A percentile compares a stretch with the other conserved stretches of the same genome.
Evolutionary conservation across 768 basidiomycete species (phyloP).

Genomic region (Leucocoprinus leucothites): DNA sequence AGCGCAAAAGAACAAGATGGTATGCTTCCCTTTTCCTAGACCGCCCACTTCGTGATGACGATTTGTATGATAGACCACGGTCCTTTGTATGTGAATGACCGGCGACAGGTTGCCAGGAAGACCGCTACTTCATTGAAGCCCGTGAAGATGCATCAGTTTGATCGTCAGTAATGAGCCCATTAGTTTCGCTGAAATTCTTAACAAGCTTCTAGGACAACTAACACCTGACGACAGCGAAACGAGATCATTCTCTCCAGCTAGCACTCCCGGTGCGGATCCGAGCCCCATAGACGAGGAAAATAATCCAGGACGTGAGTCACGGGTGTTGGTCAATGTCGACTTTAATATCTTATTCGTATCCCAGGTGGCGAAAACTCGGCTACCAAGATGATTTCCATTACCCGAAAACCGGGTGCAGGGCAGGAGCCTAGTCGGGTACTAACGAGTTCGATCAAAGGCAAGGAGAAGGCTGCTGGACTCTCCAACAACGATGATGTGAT

Average conservation of each 20-base stretch:
- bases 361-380: not conserved
- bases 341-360: not conserved
- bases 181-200: not conserved
- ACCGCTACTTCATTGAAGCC: not conserved
- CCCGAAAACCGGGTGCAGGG: not conserved
- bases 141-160: not conserved
- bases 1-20: not conserved
- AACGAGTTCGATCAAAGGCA: not conserved
- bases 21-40: not conserved
- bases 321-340: no score
- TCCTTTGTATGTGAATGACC: not conserved
- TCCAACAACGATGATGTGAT: not conserved
- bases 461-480: not conserved
- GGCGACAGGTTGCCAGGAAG: slow-evolving; percentile 4
- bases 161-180: not conserved
- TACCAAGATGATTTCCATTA: not conserved
- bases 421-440: not conserved
- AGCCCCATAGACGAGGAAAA: no score
- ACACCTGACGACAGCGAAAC: no score
- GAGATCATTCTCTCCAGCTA: no score
- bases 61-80: not conserved
- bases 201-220: not conserved
- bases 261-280: no score
- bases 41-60: not conserved
- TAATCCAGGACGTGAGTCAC: no score